Conservation (phyloP, 2,329 filamentous ascomycete species). For the Knufia fluminis region DNA sequence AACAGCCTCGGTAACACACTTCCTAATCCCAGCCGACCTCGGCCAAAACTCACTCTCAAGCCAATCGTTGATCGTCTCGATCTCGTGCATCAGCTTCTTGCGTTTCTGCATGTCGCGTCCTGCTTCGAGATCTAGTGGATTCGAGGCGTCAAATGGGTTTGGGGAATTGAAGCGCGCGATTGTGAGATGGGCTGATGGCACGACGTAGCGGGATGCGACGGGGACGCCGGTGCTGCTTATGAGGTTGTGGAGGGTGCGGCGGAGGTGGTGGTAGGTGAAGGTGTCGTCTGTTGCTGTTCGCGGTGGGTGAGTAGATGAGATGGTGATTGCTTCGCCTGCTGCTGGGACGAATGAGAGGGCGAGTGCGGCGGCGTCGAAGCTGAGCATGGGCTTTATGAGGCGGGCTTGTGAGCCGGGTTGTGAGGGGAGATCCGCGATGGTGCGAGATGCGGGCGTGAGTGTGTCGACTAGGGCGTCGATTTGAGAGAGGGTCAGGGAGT, state of each 20-base stretch:
- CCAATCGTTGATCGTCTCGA: slow-evolving; percentile 71
- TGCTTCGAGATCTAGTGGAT: slow-evolving; percentile 31
- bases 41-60: slow-evolving; percentile 64
- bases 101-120: slow-evolving; percentile 46
- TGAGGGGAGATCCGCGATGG: slow-evolving; percentile 48
- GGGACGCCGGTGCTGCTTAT: slow-evolving; percentile 54
- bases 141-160: slow-evolving; percentile 41
- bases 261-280: slow-evolving; percentile 86
- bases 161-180: slow-evolving; percentile 69
- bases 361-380: slow-evolving; percentile 75
- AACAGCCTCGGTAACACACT: neutral
- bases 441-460: slow-evolving; percentile 41
- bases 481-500: slow-evolving; percentile 61
- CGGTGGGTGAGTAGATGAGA: slow-evolving; percentile 12
- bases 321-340: slow-evolving; percentile 45
- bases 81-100: slow-evolving; percentile 53
- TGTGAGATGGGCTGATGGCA: slow-evolving; percentile 83
- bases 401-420: slow-evolving; percentile 56
- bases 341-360: slow-evolving; percentile 83
- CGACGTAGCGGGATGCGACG: slow-evolving; percentile 71
- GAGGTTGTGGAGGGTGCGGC: slow-evolving; percentile 63
- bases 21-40: neutral
- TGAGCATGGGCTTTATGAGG: slow-evolving; percentile 72
- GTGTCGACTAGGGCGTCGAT: slow-evolving; percentile 53
- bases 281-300: slow-evolving; percentile 44